Base-by-base conservation (phyloP, 2,329 filamentous ascomycete species). In the Talaromyces islandicus region DNA sequence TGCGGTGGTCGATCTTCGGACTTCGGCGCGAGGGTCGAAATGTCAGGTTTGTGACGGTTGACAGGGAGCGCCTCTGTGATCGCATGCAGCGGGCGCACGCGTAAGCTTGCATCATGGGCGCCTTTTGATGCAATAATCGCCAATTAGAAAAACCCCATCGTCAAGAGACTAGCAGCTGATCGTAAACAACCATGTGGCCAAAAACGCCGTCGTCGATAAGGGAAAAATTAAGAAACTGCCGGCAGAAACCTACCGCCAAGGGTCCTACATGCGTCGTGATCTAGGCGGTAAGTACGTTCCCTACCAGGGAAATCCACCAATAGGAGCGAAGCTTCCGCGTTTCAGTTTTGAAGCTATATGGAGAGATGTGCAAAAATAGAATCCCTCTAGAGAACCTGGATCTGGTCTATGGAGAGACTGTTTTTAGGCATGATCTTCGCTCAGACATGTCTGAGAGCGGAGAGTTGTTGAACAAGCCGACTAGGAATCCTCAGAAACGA, bases 1-100 rank as follows among this genome's bases (percentile, higher is more conserved):
- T 14, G 24, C 38, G 12, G 25, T 38, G 7, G 19, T 27, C 46
- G 10, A 30, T 17, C 35, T n/a, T 52, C 24, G 59, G 14, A 35
- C 32, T 54, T 38, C 27, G 54, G 27, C 17, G 38, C n/a, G 46
- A 54, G 17, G 17, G 32, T 32, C 60, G 53, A 41, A 41, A 55
- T 30, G 59, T 19, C 21, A 43, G 6, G 27, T 29, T 55, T 32
- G 62, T 21, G 32, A 54, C 25, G 27, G 58, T 59, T 43, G 57
- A 53, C 5, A 51, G 21, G 57, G 57, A 54, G 21, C 57, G 64
- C 19, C 53, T 56, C 19, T 65, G 64, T 17, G 56, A 55, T 30
- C 63, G 54, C 29, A 60, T 54, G 56, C 63, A 63, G 27, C 48
- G 62, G 30, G 64, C 48, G 59, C 61, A 66, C 25, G 62, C 14